Evolutionary conservation across 306 rosid genomes (phyloP), one percentile per base, ranked within the genome.

Genomic region (Sicyos edulis): DNA sequence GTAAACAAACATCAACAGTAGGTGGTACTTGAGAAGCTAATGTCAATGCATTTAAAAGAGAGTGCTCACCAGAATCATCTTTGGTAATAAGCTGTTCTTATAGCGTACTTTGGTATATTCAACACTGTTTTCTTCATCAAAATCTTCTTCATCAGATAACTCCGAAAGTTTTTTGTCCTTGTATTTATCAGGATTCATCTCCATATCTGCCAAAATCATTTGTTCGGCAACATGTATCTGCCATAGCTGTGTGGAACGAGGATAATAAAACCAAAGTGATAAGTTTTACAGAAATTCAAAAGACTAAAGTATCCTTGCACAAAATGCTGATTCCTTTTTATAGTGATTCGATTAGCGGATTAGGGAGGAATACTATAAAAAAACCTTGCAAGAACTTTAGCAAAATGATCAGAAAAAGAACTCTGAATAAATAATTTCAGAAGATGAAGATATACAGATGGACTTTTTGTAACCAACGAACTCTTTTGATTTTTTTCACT

Each of bases 221-320:
- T 93, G 97, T 82, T 93, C 97, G 22, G 98, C 98, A 26, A 70
- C 87, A 83, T 90, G 89, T 73, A 88, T 86, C 83, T 93, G 98
- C 98, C 97, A 93, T 83, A 93, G 84, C 98, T 93, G 98, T 72
- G 77, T 42, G 72, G 40, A 49, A 4, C 56, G 44, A 54, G 75
- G 49, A 16, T 40, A 32, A 52, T n/a, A 20, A 11, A 49, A 14
- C 34, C 6, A 22, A 22, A 68, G 56, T 3, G 55, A 47, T 47
- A n/a, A n/a, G n/a, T n/a, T 47, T 67, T 14, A 47, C 3, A 21
- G 72, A 67, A 20, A 20, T 66, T 19, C 1, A 0, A 45, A 66
- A 45, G 49, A 21, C 71, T 14, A 7, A 6, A 20, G 29, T 44
- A 47, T 10, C 54, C 34, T 15, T 6, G 5, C 12, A 19, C 13